Evolutionary conservation across 208 protist genomes (phyloP).

Genomic region (Leishmania tropica): DNA sequence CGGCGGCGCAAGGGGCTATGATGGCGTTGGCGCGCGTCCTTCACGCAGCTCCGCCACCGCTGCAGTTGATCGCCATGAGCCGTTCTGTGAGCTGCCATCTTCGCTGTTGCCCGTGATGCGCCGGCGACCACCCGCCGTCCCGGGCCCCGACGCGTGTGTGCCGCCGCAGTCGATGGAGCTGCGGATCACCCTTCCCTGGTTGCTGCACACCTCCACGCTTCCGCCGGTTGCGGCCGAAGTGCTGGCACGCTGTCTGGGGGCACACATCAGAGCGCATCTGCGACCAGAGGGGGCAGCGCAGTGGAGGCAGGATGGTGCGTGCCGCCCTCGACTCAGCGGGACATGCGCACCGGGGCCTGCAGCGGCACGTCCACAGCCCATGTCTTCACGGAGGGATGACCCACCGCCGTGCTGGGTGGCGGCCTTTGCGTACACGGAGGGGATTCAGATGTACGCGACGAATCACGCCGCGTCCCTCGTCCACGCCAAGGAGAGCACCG

Average conservation of each 20-base stretch:
- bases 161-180: background rate
- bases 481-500: conserved; percentile 1
- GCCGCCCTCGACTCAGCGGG: background rate
- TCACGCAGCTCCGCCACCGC: background rate
- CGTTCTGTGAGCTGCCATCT: background rate
- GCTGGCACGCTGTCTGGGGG: conserved; percentile 5
- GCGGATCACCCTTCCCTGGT: conserved; percentile 20
- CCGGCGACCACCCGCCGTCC: background rate
- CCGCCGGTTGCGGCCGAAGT: conserved; percentile 3
- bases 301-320: background rate
- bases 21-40: background rate
- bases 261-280: conserved; percentile 5
- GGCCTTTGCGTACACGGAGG: conserved; percentile 33
- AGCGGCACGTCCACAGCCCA: background rate
- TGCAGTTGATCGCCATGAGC: background rate
- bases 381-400: no score
- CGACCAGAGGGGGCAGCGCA: background rate
- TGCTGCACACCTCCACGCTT: conserved; percentile 14
- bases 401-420: conserved; percentile 35
- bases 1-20: background rate
- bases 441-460: conserved; percentile 8
- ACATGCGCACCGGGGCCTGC: background rate
- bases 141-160: background rate
- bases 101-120: background rate
- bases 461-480: conserved; percentile 9